Evolutionary conservation across 2,329 filamentous ascomycete genomes (phyloP), one percentile per base, ranked within the genome.

Genomic region (Ophiostoma sp.): DNA sequence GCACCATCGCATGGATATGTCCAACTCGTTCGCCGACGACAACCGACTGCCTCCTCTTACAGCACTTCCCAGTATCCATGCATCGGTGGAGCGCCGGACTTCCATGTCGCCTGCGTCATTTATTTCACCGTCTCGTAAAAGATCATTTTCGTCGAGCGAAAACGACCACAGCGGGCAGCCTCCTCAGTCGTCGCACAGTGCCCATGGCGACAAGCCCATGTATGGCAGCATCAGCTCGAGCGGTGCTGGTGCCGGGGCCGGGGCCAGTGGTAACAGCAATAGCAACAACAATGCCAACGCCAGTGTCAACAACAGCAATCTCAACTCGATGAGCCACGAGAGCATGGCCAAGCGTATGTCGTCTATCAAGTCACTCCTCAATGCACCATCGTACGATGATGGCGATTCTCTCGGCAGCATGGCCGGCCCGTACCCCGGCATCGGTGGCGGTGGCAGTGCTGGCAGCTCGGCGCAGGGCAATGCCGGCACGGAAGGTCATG

Each of bases 341-440:
- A 80, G 79, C 52, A 79, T 86, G 67, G 84, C 86, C 60, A 85
- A 90, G 76, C 87, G 90, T 17, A 79, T 93, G 4, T 91, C 89
- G 23, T 92, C 90, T 3, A 93, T 93, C 72, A 91, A 89, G 73
- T 91, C 90, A 5, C 89, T 93, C 64, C 80, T 94, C 15, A 93
- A 93, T 73, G 87, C 87, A 2, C 76, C 78, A 5, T 70, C 73
- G 4, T 75, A 74, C 76, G 79, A 81, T 71, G 76, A 81, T 66
- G 77, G 78, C 66, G 75, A 73, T 36, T 44, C 68, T 4, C 70
- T 74, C 67, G 68, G 71, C 33, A 73, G 73, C 64, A 74, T 74
- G 70, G 70, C 71, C 8, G 71, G 72, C 1, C 72, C 72, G 1
- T 74, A 73, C 35, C 69, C 71, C 0, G 71, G 71, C 33, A 72